These are phyloP conservation scores for Aspergillus sp. DNA, from an alignment of 2,329 filamentous ascomycete genomes.

Conservation along the genomic window DNA sequence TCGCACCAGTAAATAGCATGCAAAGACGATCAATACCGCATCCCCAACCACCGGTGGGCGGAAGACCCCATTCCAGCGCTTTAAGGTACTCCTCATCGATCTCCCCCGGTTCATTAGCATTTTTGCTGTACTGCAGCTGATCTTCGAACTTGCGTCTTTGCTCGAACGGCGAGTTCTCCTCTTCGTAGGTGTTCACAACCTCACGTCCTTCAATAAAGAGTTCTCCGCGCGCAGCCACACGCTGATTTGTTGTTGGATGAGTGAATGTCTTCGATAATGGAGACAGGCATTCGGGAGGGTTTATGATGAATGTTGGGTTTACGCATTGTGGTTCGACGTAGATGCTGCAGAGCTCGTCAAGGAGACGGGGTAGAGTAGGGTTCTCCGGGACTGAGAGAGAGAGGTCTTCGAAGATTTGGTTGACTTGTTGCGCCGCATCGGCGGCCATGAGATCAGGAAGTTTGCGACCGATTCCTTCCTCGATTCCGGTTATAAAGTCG, in stretches of 20 bases:
- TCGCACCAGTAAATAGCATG: constrained; percentile 82
- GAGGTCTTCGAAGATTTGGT: constrained; percentile 54
- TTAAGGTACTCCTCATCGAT: constrained; percentile 80
- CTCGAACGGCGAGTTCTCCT: constrained; percentile 89
- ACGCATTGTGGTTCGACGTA: constrained; percentile 78
- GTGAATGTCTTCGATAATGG: constrained; percentile 85
- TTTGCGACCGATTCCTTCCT: constrained; percentile 63
- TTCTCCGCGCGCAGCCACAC: constrained; percentile 78
- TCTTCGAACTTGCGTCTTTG: constrained; percentile 80
- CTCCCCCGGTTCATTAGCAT: constrained; percentile 50
- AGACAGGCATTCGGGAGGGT: constrained; percentile 88
- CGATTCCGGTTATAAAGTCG: constrained; percentile 79
- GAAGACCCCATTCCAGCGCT: constrained; percentile 82
- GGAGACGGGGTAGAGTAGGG: constrained; percentile 65
- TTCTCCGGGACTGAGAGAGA: constrained; percentile 51
- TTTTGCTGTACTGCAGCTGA: constrained; percentile 51
- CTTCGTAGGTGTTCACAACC: constrained; percentile 95
- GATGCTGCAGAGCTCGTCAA: constrained; percentile 74
- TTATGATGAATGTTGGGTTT: constrained; percentile 77
- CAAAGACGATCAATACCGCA: constrained; percentile 87
- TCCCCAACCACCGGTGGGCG: constrained; percentile 96
- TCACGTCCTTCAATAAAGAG: constrained; percentile 79
- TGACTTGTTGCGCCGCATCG: constrained; percentile 60
- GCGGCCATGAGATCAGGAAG: constrained; percentile 62
- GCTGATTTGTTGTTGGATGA: constrained; percentile 67